Base-by-base conservation (phyloP, 257 asterid species). In the Schizonepeta tenuifolia region DNA sequence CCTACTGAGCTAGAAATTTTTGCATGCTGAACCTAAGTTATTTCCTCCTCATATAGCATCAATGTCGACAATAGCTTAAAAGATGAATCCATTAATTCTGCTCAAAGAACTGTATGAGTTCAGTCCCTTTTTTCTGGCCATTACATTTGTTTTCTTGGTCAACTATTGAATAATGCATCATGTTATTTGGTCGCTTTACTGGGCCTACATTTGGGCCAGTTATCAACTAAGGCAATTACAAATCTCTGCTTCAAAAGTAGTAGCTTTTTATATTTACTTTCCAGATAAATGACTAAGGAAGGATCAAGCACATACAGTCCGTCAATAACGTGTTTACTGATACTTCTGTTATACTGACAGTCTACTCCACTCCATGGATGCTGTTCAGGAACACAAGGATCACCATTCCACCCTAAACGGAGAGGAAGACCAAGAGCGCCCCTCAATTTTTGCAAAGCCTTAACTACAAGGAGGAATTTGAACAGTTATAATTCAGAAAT, bases 291-390 rank as follows among this genome's bases (percentile, higher is more conserved):
- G 21, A 55, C 5, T 26, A 54, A 35, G 59, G 41, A 31, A 80
- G 73, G 82, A 80, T 76, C 28, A 82, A 75, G 77, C 75, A 85
- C 97, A 57, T 87, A 95, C 99, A 95, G 80, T 72, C 99, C 99
- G 67, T 95, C 99, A 75, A 92, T 92, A 72, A 90, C 97, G 82
- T 96, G 86, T 85, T 84, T 88, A 70, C 85, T 80, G 81, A 84
- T 77, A 75, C 43, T 75, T 72, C 75, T 85, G 83, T 95, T 85
- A 56, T 88, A 88, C 73, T 70, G 97, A 76, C 98, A 92, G 77
- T 95, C 93, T 69, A 96, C 86, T 76, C 99, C 99, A 78, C 84
- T 92, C 99, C 97, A 95, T 28, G 99, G 97, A 82, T 95, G 99
- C 75, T 87, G 90, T 78, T 92, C 96, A 61, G 99, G 99, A 72